Percentiles rank a stretch among this genome's conserved stretches.
phyloP scores from a whole-genome alignment of 176 grass and related monocot species.

The Carex kokanica region DNA sequence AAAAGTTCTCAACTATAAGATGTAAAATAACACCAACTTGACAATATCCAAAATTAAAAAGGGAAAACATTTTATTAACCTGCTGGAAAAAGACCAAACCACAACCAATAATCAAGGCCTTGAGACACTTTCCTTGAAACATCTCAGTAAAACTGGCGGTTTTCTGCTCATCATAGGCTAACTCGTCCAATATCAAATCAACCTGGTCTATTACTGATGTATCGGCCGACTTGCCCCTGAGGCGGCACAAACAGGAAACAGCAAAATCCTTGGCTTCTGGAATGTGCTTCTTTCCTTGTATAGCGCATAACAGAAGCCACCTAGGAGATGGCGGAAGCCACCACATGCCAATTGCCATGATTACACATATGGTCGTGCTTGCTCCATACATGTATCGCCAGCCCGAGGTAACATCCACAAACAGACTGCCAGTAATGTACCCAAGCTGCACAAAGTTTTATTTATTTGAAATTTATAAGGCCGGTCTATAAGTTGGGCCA shows the following conservation, averaged over 20 bases:
- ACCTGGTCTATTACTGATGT: constrained; percentile 49
- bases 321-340: constrained; percentile 79
- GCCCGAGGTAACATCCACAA: constrained; percentile 61
- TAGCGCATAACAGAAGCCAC: constrained; percentile 93
- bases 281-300: constrained; percentile 68
- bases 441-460: constrained; percentile 60
- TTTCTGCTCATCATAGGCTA: constrained; percentile 58
- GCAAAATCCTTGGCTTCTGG: constrained; percentile 61
- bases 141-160: constrained; percentile 57
- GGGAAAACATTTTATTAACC: constrained; percentile 37
- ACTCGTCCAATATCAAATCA: constrained; percentile 65
- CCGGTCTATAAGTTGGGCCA: too few species aligned
- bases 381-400: constrained; percentile 91
- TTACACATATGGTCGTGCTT: constrained; percentile 54
- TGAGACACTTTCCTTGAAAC: constrained; percentile 93
- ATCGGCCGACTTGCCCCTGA: constrained; percentile 61
- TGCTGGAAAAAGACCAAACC: constrained; percentile 97
- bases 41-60: background rate
- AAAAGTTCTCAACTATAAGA: background rate
- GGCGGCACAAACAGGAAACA: constrained; percentile 59
- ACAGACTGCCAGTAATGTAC: constrained; percentile 65
- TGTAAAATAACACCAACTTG: background rate
- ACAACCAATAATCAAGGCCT: constrained; percentile 87
- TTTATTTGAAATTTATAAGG: constrained; percentile 22
- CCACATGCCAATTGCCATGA: constrained; percentile 86